Percentiles rank a stretch among this genome's conserved stretches.
These are phyloP conservation scores for Aspergillus carbonarius DNA, from an alignment of 2,329 filamentous ascomycete species.

Conservation along the genomic window DNA sequence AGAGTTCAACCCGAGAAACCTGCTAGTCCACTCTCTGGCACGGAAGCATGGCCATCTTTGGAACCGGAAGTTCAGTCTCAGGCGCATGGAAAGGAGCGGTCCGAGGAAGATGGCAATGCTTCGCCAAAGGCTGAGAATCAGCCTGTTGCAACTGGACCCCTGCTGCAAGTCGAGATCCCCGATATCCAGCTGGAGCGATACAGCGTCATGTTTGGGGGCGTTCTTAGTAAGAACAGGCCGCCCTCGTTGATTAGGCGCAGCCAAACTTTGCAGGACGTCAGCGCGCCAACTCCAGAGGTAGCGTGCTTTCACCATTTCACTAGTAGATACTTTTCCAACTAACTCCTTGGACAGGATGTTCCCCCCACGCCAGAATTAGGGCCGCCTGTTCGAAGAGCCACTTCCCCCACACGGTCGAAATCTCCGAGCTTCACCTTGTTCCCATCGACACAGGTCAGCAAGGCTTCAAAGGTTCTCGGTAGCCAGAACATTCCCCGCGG, in stretches of 20 bases:
- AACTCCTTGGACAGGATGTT: not conserved
- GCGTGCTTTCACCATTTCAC: slow-evolving; percentile 2
- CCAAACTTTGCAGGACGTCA: slow-evolving; percentile 50
- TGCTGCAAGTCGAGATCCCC: slow-evolving; percentile 78
- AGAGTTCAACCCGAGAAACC: slow-evolving; percentile 6
- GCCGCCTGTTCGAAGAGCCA: slow-evolving; percentile 34
- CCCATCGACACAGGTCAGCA: slow-evolving; percentile 33
- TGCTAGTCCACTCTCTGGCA: slow-evolving; percentile 9
- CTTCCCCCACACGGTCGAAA: slow-evolving; percentile 36
- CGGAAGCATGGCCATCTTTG: slow-evolving; percentile 24
- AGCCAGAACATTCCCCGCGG: slow-evolving; percentile 32
- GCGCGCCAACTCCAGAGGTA: slow-evolving; percentile 51
- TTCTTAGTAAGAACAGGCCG: slow-evolving; percentile 56
- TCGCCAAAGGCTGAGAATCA: slow-evolving; percentile 7
- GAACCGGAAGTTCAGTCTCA: slow-evolving; percentile 21
- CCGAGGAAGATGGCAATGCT: not conserved
- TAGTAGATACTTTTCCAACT: not conserved
- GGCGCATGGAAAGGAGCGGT: slow-evolving; percentile 22
- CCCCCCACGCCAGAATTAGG: slow-evolving; percentile 13
- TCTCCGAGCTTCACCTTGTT: slow-evolving; percentile 42
- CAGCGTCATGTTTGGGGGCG: slow-evolving; percentile 84
- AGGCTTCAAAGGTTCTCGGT: slow-evolving; percentile 31
- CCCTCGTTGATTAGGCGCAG: slow-evolving; percentile 38
- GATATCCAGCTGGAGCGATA: slow-evolving; percentile 80
- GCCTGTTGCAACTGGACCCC: slow-evolving; percentile 20